These are phyloP conservation scores for Amanita brunnescens DNA, from an alignment of 768 basidiomycete genomes.

Conservation along the genomic window DNA sequence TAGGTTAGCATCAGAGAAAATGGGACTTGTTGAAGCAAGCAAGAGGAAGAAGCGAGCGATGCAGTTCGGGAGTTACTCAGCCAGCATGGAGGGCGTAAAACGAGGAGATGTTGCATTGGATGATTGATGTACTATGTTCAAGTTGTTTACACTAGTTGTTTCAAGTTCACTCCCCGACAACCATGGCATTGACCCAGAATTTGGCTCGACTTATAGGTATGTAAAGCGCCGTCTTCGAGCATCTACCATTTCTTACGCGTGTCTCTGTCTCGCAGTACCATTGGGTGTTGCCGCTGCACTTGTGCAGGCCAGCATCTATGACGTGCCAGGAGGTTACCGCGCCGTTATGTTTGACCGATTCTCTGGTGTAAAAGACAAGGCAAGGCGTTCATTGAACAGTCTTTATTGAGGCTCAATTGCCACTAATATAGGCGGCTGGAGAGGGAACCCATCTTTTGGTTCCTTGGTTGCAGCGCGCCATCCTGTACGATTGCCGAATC, in stretches of 20 bases:
- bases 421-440: constrained; percentile 52
- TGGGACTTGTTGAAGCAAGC: constrained; percentile 75
- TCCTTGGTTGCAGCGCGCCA: constrained; percentile 93
- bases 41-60: constrained; percentile 84
- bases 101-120: constrained; percentile 42
- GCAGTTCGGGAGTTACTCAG: constrained; percentile 92
- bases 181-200: constrained; percentile 44
- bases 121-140: background rate
- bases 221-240: constrained; percentile 8
- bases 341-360: constrained; percentile 99
- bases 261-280: constrained; percentile 27
- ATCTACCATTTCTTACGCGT: background rate
- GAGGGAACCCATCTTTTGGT: constrained; percentile 97
- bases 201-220: constrained; percentile 37
- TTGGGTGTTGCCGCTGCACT: constrained; percentile 36
- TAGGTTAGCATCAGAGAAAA: constrained; percentile 54
- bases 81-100: constrained; percentile 66
- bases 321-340: constrained; percentile 86
- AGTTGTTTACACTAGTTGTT: constrained; percentile 8
- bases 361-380: constrained; percentile 78
- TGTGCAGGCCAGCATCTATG: constrained; percentile 46
- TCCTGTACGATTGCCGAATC: constrained; percentile 95
- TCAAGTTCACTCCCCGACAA: constrained; percentile 1
- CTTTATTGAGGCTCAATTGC: constrained; percentile 6
- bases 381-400: constrained; percentile 20